Evolutionary conservation across 345 rosid genomes (phyloP), one percentile per base, ranked within the genome.

Genomic region (Citropsis articulata): DNA sequence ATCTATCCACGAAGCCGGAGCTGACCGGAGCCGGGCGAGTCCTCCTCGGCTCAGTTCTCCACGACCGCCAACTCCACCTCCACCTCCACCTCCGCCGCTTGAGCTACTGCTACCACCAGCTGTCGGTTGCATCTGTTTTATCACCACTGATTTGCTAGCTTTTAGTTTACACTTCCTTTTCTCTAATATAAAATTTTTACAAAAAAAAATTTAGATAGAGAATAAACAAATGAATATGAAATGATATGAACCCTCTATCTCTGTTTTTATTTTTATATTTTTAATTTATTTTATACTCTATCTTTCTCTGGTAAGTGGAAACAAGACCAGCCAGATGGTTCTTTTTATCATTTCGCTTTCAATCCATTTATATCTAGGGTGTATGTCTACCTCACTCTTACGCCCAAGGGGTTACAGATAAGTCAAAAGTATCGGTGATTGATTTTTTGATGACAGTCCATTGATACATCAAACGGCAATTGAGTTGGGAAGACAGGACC

Each of bases 1-100:
- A 73, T 90, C 93, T 35, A 92, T 82, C 97, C 97, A 92, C 60
- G 89, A 81, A 24, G 91, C 85, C 9, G 97, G 97, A 73, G 93
- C 97, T 40, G 93, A 92, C 19, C 92, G 89, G 80, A 88, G 86
- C 64, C 95, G 84, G 45, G 91, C 78, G 7, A 92, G 88, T 55
- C 92, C 90, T 45, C 81, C 82, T 22, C 93, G 89, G 75, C 78
- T 79, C 56, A 79, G 45, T 68, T 79, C 87, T 2, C 87, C 90
- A 33, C 82, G 89, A 27, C 86, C 86, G 30, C 79, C 88, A 38
- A 7, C 42, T 38, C 42, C 88, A 38, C 42, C 42, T 38, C 35
- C 35, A 33, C 35, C 35, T 33, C 75, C 82, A 0, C 80, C 84
- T 2, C 79, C 87, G 9, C 78, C 74, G 16, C 75, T 77, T 14